Conservation (phyloP, 257 asterid genomes). For the Cruciata laevipes region DNA sequence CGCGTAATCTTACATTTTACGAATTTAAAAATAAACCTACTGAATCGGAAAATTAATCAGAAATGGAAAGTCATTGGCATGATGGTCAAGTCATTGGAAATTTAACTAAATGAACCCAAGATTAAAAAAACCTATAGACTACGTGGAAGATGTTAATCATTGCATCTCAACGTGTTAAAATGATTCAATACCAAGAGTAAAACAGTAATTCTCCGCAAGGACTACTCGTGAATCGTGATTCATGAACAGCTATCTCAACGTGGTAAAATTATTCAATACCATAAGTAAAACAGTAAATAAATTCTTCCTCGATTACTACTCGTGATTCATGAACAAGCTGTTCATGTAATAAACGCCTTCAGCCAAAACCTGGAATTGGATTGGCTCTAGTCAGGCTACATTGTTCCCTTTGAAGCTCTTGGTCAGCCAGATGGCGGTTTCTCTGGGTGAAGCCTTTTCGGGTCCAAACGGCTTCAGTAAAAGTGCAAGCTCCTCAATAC, state of each 20-base stretch:
- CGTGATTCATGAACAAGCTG: constrained; percentile 43
- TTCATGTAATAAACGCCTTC: constrained; percentile 21
- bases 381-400: constrained; percentile 21
- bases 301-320: constrained; percentile 11
- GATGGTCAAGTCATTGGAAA: too few relatives aligned
- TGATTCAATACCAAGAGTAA: too few relatives aligned
- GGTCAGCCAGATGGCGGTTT: constrained; percentile 93
- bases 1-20: too few relatives aligned
- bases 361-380: background rate
- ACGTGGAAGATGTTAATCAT: too few relatives aligned
- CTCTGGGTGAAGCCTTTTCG: constrained; percentile 86
- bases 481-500: constrained; percentile 78
- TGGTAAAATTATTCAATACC: background rate
- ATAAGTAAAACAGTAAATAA: background rate
- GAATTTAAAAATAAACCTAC: too few relatives aligned
- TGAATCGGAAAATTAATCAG: background rate
- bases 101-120: too few relatives aligned
- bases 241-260: background rate
- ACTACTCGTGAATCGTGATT: too few relatives aligned
- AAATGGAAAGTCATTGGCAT: too few relatives aligned
- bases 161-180: too few relatives aligned
- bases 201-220: too few relatives aligned
- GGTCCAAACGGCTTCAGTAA: constrained; percentile 88
- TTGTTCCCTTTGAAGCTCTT: constrained; percentile 81
- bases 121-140: too few relatives aligned